These are phyloP conservation scores for Bipolaris gigantea DNA, from an alignment of 2,329 filamentous ascomycete genomes.

Conservation along the genomic window DNA sequence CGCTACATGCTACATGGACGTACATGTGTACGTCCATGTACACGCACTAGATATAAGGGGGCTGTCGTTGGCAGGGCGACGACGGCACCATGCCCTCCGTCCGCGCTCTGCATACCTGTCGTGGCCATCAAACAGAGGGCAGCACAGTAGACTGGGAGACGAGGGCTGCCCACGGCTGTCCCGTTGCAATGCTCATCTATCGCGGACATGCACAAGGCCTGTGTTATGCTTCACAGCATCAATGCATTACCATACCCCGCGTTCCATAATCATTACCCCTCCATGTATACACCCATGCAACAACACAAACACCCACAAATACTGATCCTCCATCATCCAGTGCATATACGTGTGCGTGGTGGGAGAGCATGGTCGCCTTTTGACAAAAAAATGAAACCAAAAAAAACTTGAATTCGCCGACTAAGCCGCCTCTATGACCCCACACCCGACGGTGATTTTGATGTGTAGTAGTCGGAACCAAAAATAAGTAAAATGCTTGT, in stretches of 20 bases:
- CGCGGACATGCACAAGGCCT: too few species aligned
- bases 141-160: too few species aligned
- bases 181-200: too few species aligned
- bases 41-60: neutral
- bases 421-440: too few species aligned
- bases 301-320: neutral
- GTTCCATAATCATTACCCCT: neutral
- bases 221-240: neutral
- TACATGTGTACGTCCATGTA: neutral
- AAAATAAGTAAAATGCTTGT: neutral
- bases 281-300: neutral
- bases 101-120: neutral
- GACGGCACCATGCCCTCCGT: neutral
- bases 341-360: neutral
- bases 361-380: neutral
- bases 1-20: neutral
- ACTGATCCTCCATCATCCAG: too few species aligned
- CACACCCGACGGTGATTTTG: too few species aligned
- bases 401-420: too few species aligned
- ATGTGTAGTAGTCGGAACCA: neutral
- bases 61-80: neutral
- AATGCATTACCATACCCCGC: slow-evolving; percentile 2
- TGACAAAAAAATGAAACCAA: neutral
- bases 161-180: too few species aligned
- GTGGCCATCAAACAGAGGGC: too few species aligned